Base-by-base conservation (phyloP, 2,329 filamentous ascomycete species). In the Nemania bipapillata region DNA sequence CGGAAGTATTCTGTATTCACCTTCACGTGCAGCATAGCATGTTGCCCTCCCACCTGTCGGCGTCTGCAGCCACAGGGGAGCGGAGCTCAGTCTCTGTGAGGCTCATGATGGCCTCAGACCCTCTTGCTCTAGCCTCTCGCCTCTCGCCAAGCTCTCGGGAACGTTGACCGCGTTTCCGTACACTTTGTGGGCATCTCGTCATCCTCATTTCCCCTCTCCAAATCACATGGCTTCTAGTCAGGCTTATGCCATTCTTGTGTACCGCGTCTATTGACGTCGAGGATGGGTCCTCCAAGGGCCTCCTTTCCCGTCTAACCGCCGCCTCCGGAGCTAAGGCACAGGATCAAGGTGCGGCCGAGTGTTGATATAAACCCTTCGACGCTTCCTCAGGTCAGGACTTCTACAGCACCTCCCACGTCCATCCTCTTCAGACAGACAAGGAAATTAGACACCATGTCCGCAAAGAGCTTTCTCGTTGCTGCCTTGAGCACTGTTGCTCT, bases 401-500 rank as follows among this genome's bases (percentile, higher is more conserved):
- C 24, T 53, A 17, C 37, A 66, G 56, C 60, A 66, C 47, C 12
- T 26, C 3, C 59, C 63, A 57, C 61, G 49, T 54, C 50, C 45
- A 11, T 58, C 37, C 65, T 64, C 53, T 30, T 47, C 55, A 40
- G 45, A 30, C 30, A 65, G 24, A 53, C 37, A 26, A 55, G 49
- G 54, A 66, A 55, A 45, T 40, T 55, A 58, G 63, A 40, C 70
- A 71, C 62, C 20, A 77, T 78, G 76, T 73, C 75, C 59, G 60
- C 71, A 40, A 77, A 76, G 69, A 72, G 64, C 45, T 52, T 81
- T 66, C 73, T 81, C 64, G 63, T 80, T 52, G 79, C 79, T 71
- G 77, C 78, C 57, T 70, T 82, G 72, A 77, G 80, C 74, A 74
- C 77, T 55, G 70, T 78, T 42, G 79, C 78, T 70, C 73, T 84